These are phyloP conservation scores for Puccinia coronata DNA, from an alignment of 1,284 basidiomycete species.

Conservation along the genomic window DNA sequence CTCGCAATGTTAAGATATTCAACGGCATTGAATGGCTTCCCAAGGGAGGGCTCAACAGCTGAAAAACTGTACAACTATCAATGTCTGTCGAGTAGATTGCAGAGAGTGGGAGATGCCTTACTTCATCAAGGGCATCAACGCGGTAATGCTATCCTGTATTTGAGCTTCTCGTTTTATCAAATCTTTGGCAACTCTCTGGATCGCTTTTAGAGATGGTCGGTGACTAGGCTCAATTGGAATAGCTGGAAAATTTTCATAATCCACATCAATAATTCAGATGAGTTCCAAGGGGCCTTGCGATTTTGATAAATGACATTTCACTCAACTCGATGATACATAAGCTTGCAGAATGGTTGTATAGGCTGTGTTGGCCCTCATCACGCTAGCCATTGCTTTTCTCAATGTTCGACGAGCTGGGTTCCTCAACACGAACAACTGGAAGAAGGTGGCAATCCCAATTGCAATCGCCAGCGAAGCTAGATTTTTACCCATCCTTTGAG, in stretches of 20 bases:
- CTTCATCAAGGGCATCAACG: constrained; percentile 58
- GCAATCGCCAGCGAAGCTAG: constrained; percentile 57
- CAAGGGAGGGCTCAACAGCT: neutral
- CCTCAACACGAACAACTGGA: constrained; percentile 58
- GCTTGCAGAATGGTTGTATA: constrained; percentile 57
- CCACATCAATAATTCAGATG: neutral
- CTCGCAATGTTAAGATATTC: constrained; percentile 12
- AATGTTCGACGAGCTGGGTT: constrained; percentile 58
- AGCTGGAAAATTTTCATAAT: constrained; percentile 15
- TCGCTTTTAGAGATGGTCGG: constrained; percentile 54
- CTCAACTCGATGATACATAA: constrained; percentile 54
- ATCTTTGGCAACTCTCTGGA: constrained; percentile 57
- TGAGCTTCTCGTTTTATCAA: constrained; percentile 57
- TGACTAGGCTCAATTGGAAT: constrained; percentile 47
- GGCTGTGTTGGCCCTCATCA: constrained; percentile 55
- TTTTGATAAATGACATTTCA: no score
- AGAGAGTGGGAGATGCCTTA: constrained; percentile 51
- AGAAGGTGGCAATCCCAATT: constrained; percentile 56
- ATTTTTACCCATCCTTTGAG: constrained; percentile 55
- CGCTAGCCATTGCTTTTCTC: constrained; percentile 55
- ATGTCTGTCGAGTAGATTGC: neutral
- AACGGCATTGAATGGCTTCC: neutral
- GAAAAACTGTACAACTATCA: neutral
- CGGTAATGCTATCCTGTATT: constrained; percentile 58
- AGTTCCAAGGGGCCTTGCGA: no score